Evolutionary conservation across 805 yeast genomes (phyloP).

Genomic region (Sugiyamaella americana): DNA sequence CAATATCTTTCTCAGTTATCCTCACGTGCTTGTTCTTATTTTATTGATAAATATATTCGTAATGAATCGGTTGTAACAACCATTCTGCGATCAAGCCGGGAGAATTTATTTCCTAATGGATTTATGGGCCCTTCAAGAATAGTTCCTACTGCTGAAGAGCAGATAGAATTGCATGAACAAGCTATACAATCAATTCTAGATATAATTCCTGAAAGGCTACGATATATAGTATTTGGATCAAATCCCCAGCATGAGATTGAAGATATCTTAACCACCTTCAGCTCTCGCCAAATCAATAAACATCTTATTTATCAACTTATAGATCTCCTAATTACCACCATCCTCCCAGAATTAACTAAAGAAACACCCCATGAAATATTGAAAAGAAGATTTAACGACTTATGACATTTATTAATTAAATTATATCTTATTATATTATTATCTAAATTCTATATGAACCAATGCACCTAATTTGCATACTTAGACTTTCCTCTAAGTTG

Average conservation of each 20-base stretch:
- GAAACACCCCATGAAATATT: slow-evolving; percentile 24
- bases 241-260: slow-evolving; percentile 18
- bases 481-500: too few species aligned
- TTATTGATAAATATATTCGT: slow-evolving; percentile 11
- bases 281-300: slow-evolving; percentile 27
- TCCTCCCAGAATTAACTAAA: slow-evolving; percentile 27
- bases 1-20: slow-evolving; percentile 17
- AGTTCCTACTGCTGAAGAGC: slow-evolving; percentile 39
- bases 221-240: slow-evolving; percentile 19
- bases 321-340: slow-evolving; percentile 24
- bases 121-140: slow-evolving; percentile 44
- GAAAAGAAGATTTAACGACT: not conserved
- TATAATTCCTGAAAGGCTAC: slow-evolving; percentile 17
- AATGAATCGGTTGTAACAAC: slow-evolving; percentile 18
- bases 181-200: slow-evolving; percentile 15
- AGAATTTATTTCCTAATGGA: slow-evolving; percentile 41
- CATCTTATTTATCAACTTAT: slow-evolving; percentile 25
- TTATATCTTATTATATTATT: too few species aligned
- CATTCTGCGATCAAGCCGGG: slow-evolving; percentile 31
- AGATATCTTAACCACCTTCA: slow-evolving; percentile 24
- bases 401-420: too few species aligned
- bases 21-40: slow-evolving; percentile 12
- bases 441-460: too few species aligned
- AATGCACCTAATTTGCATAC: not conserved
- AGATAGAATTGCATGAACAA: slow-evolving; percentile 24